Base-by-base conservation (phyloP, 106 monocot species). In the Vanilla planifolia region DNA sequence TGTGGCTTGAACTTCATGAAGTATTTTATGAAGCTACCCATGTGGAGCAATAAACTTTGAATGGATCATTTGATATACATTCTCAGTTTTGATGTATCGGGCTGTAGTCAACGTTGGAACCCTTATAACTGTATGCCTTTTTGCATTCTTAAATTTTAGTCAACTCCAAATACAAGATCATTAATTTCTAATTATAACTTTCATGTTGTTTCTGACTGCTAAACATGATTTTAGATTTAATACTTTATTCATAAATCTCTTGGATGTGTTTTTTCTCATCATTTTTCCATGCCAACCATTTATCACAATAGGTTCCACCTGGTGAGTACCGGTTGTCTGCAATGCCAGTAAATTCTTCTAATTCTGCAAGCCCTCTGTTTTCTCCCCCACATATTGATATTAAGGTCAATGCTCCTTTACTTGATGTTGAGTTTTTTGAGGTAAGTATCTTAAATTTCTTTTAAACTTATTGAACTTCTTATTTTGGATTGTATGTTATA, bases 281-380 rank as follows among this genome's bases (percentile, higher is more conserved):
- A 10, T 20, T 45, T 67, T 3, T 32, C 35, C 35, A 8, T 57
- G 57, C 20, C 10, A 34, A 33, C 35, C 35, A 20, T 57, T 33
- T 19, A 9, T 57, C 21, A 21, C 3, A 44, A 40, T 52, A 85
- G 90, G 86, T 96, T 57, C 73, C 80, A 71, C 68, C 90, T 61
- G 88, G 92, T 35, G 92, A 98, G 39, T 98, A 98, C 23, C 87
- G 77, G 27, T 58, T 98, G 64, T 91, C 98, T 72, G 98, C 85
- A 34, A 17, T 98, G 57, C 56, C 80, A 23, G 68, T 70, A 61
- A 74, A 73, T 67, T 60, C 92, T 33, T 68, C 75, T 28, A 73
- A 63, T 63, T 82, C 81, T 26, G 43, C 79, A 20, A 51, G 67
- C 26, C 69, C 82, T 67, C 34, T 92, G 25, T 98, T 88, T 65